Conservation (phyloP, 306 rosid species). For the Mimosa bimucronata region DNA sequence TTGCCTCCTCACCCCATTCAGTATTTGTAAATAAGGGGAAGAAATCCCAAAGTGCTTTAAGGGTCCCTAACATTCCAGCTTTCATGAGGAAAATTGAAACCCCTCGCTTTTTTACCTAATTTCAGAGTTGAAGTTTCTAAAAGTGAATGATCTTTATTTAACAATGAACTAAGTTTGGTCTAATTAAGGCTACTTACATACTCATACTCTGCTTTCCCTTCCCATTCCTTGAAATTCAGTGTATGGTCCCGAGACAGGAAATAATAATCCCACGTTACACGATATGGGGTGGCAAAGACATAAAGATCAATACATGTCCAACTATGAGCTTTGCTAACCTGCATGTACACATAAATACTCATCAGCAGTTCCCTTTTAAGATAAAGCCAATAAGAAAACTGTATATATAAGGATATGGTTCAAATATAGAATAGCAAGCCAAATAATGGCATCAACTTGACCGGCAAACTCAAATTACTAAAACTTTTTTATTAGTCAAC, state of each 20-base stretch:
- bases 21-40: conserved; percentile 85
- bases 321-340: conserved; percentile 88
- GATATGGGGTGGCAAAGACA: conserved; percentile 94
- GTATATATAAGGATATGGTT: background rate
- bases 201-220: conserved; percentile 82
- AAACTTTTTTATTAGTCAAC: conserved; percentile 25
- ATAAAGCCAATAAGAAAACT: conserved; percentile 3
- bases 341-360: conserved; percentile 38
- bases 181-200: conserved; percentile 67
- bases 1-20: conserved; percentile 92
- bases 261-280: conserved; percentile 96
- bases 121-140: conserved; percentile 34
- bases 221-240: conserved; percentile 78
- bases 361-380: conserved; percentile 29
- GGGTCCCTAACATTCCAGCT: conserved; percentile 91
- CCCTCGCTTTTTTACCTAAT: conserved; percentile 80
- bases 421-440: conserved; percentile 25
- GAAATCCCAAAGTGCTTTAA: conserved; percentile 83
- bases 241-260: conserved; percentile 90
- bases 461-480: conserved; percentile 16
- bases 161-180: conserved; percentile 15
- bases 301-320: conserved; percentile 94
- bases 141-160: conserved; percentile 25
- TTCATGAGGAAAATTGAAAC: conserved; percentile 92
- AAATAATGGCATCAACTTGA: conserved; percentile 10